These are phyloP conservation scores for Penicillium angulare DNA, from an alignment of 495 filamentous ascomycete species.

Conservation along the genomic window DNA sequence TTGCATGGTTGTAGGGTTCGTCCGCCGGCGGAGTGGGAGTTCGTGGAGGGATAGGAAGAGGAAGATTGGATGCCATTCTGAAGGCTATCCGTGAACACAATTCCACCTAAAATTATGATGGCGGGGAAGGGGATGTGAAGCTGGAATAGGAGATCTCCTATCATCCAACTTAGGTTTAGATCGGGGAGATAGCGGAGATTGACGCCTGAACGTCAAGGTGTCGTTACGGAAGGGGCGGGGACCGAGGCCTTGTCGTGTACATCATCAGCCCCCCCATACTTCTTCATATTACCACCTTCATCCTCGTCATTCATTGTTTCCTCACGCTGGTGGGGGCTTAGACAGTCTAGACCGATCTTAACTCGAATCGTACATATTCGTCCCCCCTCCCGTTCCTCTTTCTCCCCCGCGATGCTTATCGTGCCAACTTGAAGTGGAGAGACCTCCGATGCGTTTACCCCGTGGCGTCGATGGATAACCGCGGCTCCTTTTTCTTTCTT, in stretches of 20 bases:
- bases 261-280: constrained; percentile 37
- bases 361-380: background rate
- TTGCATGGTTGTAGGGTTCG: constrained; percentile 37
- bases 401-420: constrained; percentile 21
- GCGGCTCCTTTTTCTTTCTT: constrained; percentile 49
- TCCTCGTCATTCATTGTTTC: constrained; percentile 30
- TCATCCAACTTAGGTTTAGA: constrained; percentile 3
- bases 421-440: constrained; percentile 24
- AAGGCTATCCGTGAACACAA: constrained; percentile 4
- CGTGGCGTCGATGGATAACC: constrained; percentile 48
- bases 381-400: constrained; percentile 4
- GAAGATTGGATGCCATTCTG: constrained; percentile 57
- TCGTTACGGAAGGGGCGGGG: constrained; percentile 20
- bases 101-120: constrained; percentile 3
- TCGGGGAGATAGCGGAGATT: constrained; percentile 13
- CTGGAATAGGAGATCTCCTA: constrained; percentile 7
- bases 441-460: constrained; percentile 30
- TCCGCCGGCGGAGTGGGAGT: constrained; percentile 69
- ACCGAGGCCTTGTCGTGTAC: constrained; percentile 25
- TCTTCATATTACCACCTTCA: constrained; percentile 9
- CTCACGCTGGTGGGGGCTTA: background rate
- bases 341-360: background rate
- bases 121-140: background rate
- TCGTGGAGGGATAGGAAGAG: constrained; percentile 63
- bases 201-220: background rate